Evolutionary conservation across 73 alveolate genomes (phyloP), one percentile per base, ranked within the genome.

Genomic region (Urostyla sp.): DNA sequence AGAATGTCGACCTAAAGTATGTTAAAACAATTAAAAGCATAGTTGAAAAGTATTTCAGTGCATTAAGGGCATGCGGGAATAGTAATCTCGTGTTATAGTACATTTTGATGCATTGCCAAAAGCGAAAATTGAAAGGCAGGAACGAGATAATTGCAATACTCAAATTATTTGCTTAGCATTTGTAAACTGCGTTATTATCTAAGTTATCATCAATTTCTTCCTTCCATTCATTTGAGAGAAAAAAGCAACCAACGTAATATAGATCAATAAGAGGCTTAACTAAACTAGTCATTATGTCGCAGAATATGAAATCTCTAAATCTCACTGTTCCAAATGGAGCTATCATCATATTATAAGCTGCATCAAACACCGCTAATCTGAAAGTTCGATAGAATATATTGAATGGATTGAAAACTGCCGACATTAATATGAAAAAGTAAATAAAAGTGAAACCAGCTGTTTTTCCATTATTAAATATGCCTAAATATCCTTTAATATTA

Each of bases 11-110:
- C 43, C 44, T 36, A 18, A 61, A 20, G 18, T 52, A 63, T 16
- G 75, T 63, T 0, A 80, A 23, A 8, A 75, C 40, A 10, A 54
- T 27, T 35, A 85, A 74, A 18, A 76, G 34, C 0, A 85, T 59
- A 3, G 89, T 73, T 23, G 87, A 89, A 1, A 80, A 40, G 76
- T 92, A 92, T 63, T 92, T 92, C 24, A 88, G 76, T 44, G 96
- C 94, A 72, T 92, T 92, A 36, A 92, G 90, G 51, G 90, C 72
- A 76, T 92, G 98, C n/a, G 98, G 98, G 86, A 92, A 92, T 72
- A 82, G 81, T 44, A 61, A 76, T 60, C 90, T 63, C 1, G 98
- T 92, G 28, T 50, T 78, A 69, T 67, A 92, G 52, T 55, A 86
- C 54, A 91, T 89, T 45, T 89, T 90, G 26, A 92, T 74, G 52